Evolutionary conservation across 306 rosid genomes (phyloP), one percentile per base, ranked within the genome.

Genomic region (Urtica urens): DNA sequence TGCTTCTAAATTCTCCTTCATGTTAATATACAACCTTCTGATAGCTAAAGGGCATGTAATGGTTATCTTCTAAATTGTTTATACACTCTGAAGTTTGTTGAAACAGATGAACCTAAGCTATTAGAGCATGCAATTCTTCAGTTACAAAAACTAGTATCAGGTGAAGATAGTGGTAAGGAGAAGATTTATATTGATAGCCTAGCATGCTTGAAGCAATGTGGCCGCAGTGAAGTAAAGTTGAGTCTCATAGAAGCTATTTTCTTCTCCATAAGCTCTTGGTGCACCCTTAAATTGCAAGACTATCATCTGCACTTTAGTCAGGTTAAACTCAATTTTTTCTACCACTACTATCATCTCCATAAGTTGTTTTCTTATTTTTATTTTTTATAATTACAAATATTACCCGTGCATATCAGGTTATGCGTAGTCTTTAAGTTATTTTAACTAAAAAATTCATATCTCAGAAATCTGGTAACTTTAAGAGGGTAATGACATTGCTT

Each of bases 301-400:
- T 76, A 76, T 54, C 82, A 76, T 60, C 72, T 68, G 26, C 71
- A 76, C 44, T 76, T 72, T 42, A 41, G 67, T 53, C 63, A 72
- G 82, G 82, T 76, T 42, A 52, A 10, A 50, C 51, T 45, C 50
- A 31, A 24, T 63, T 66, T 19, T 45, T 46, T 51, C 4, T 29
- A 25, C 38, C 15, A 22, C 15, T 15, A 15, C 2, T 40, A 14
- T 40, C 6, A 5, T 14, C 2, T 14, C 18, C 45, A 28, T 28
- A 28, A 28, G 33, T 4, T 28, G 10, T 28, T 28, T 28, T 28
- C 33, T 4, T 28, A 28, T 28, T 28, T 28, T 4, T 28, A 10
- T 4, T 28, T 21, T 23, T 23, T n/a, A 25, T 20, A 4, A 10
- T 13, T 13, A 11, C 2, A 2, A 19, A 6, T 16, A 4, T 37